Percentiles rank a stretch among this genome's conserved stretches.
phyloP scores from a whole-genome alignment of 345 rosid species.

The Cardiospermum halicacabum region DNA sequence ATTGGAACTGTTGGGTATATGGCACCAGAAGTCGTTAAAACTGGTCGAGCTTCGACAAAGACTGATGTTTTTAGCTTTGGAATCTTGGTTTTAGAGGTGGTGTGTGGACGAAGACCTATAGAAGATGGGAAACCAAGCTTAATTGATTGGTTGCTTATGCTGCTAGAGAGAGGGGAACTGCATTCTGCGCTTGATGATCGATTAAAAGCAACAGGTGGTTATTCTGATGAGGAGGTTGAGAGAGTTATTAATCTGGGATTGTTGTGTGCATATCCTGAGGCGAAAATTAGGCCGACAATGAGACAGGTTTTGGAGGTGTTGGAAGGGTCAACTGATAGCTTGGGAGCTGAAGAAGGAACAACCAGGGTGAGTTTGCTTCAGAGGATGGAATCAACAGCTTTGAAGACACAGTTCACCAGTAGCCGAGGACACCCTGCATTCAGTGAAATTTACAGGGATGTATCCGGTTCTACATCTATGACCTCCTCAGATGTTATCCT shows the following conservation, averaged over 20 bases:
- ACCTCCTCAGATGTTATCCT: constrained; percentile 16
- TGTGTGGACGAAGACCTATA: constrained; percentile 44
- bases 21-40: constrained; percentile 28
- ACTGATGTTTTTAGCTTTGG: constrained; percentile 47
- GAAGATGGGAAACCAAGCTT: constrained; percentile 45
- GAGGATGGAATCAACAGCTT: constrained; percentile 12
- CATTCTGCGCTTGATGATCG: constrained; percentile 22
- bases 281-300: constrained; percentile 38
- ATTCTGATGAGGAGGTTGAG: constrained; percentile 23
- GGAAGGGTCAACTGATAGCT: constrained; percentile 31
- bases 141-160: constrained; percentile 32
- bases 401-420: constrained; percentile 6
- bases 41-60: constrained; percentile 41
- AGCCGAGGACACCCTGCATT: constrained; percentile 18
- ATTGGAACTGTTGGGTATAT: constrained; percentile 30
- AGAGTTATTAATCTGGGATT: constrained; percentile 41
- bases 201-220: constrained; percentile 17
- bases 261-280: constrained; percentile 40
- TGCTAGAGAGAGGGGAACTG: constrained; percentile 30
- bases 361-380: constrained; percentile 13
- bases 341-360: constrained; percentile 19
- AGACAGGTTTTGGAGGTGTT: constrained; percentile 41
- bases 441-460: constrained; percentile 14
- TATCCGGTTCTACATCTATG: constrained; percentile 11
- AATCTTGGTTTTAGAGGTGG: constrained; percentile 41